Conservation (phyloP, 768 basidiomycete genomes). For the Chiua virens region DNA sequence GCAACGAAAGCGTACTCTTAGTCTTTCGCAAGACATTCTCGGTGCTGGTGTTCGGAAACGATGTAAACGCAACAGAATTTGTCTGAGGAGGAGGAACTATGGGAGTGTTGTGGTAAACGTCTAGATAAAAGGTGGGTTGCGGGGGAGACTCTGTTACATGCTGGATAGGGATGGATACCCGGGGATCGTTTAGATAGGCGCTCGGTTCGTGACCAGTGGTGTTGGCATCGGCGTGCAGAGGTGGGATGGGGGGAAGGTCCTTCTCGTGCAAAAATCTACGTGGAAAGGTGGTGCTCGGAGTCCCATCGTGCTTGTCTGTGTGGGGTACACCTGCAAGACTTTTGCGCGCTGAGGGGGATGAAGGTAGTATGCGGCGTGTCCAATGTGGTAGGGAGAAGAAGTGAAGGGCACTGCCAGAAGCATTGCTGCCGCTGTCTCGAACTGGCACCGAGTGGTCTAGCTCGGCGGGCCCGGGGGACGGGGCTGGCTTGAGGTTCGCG, state of each 20-base stretch:
- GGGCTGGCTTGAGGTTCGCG: constrained; percentile 29
- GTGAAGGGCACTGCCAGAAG: constrained; percentile 40
- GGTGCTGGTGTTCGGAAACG: constrained; percentile 12
- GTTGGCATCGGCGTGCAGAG: constrained; percentile 4
- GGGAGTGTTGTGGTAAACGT: constrained; percentile 55
- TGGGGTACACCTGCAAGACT: constrained; percentile 22
- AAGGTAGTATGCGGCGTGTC: constrained; percentile 50
- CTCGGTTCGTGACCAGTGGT: neutral
- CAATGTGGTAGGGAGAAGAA: constrained; percentile 69
- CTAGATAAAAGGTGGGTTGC: constrained; percentile 58
- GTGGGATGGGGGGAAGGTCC: constrained; percentile 50
- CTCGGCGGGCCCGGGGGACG: constrained; percentile 52
- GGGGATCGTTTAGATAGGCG: constrained; percentile 7
- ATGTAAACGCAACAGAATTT: constrained; percentile 48
- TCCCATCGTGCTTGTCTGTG: constrained; percentile 26
- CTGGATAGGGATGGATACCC: constrained; percentile 21
- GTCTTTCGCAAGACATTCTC: constrained; percentile 42
- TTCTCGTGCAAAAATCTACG: constrained; percentile 35
- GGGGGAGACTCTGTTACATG: constrained; percentile 34
- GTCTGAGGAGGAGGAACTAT: constrained; percentile 42
- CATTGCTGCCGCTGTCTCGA: constrained; percentile 39
- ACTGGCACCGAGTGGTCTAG: constrained; percentile 43
- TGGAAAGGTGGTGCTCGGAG: constrained; percentile 14
- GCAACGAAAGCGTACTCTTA: constrained; percentile 48
- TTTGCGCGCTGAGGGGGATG: constrained; percentile 32